Evolutionary conservation across 805 yeast genomes (phyloP).

Genomic region (Citeromyces nyonsensis): DNA sequence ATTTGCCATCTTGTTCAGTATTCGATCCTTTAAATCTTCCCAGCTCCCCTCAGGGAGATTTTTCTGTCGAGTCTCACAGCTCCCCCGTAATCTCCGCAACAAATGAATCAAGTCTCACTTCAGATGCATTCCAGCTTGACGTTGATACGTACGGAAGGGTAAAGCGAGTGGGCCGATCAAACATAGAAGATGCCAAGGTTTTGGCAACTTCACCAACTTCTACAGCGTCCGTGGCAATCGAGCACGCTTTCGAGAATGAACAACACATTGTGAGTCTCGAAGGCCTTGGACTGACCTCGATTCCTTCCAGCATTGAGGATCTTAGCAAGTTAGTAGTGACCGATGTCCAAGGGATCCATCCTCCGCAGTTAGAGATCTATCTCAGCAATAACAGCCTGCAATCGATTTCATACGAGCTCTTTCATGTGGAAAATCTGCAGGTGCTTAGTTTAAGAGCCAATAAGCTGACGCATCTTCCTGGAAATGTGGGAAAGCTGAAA

Average conservation of each 20-base stretch:
- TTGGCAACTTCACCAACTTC: no score
- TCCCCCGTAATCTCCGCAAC: no score
- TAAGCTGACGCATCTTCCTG: conserved; percentile 27
- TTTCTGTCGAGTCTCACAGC: no score
- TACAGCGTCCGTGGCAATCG: conserved; percentile 24
- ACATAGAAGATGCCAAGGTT: conserved; percentile 5
- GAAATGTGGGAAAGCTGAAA: conserved; percentile 22
- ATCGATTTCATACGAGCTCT: conserved; percentile 30
- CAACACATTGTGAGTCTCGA: conserved; percentile 29
- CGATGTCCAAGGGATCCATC: conserved; percentile 10
- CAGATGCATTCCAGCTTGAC: conserved; percentile 11
- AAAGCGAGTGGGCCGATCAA: not conserved
- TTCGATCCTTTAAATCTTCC: no score
- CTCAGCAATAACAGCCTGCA: conserved; percentile 32
- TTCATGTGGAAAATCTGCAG: conserved; percentile 29
- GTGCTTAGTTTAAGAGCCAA: conserved; percentile 39
- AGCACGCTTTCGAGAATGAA: conserved; percentile 30
- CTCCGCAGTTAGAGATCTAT: conserved; percentile 27
- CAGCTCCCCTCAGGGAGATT: no score
- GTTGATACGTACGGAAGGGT: conserved; percentile 29
- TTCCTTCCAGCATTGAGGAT: conserved; percentile 47
- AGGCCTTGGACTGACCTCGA: conserved; percentile 23
- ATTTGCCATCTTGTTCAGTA: no score
- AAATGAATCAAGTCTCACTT: no score
- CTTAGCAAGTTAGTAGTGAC: conserved; percentile 29